These are phyloP conservation scores for Diplocarpon rosae DNA, from an alignment of 2,329 filamentous ascomycete species.

Conservation along the genomic window DNA sequence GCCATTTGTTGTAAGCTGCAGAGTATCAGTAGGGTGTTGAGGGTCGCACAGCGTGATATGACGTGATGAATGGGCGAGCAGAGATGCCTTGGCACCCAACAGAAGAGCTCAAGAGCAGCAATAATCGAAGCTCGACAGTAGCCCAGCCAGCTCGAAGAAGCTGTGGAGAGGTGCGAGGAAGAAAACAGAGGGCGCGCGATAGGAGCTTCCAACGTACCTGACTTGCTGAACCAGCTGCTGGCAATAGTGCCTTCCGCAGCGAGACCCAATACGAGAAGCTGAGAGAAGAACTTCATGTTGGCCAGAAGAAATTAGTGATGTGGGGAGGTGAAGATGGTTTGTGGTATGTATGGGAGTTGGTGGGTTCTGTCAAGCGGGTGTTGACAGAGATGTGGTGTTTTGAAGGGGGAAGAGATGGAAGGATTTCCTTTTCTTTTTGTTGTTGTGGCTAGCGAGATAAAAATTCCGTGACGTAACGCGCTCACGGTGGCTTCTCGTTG, in stretches of 20 bases:
- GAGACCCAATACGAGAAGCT: conserved; percentile 59
- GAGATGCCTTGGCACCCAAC: neutral
- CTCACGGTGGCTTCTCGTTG: neutral
- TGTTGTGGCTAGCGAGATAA: neutral
- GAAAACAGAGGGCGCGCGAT: neutral
- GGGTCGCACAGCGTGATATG: neutral
- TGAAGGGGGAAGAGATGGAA: neutral
- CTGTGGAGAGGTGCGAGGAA: conserved; percentile 2
- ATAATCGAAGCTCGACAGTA: neutral
- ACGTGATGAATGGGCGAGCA: neutral
- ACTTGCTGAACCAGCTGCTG: conserved; percentile 77
- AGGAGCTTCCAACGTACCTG: conserved; percentile 47
- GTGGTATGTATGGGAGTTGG: neutral
- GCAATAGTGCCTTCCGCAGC: conserved; percentile 59
- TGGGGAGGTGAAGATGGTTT: neutral
- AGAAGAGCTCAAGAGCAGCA: neutral
- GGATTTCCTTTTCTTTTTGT: neutral
- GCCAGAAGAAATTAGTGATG: conserved; percentile 1
- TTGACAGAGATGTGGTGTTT: neutral
- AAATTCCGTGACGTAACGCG: conserved; percentile 1
- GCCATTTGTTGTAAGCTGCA: conserved; percentile 95
- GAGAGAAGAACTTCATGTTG: conserved; percentile 68
- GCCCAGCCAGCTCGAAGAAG: conserved; percentile 3
- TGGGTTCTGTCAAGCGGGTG: conserved; percentile 3
- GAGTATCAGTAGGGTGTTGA: conserved; percentile 17